phyloP scores from a whole-genome alignment of 257 asterid species.

The Verbascum thapsus region DNA sequence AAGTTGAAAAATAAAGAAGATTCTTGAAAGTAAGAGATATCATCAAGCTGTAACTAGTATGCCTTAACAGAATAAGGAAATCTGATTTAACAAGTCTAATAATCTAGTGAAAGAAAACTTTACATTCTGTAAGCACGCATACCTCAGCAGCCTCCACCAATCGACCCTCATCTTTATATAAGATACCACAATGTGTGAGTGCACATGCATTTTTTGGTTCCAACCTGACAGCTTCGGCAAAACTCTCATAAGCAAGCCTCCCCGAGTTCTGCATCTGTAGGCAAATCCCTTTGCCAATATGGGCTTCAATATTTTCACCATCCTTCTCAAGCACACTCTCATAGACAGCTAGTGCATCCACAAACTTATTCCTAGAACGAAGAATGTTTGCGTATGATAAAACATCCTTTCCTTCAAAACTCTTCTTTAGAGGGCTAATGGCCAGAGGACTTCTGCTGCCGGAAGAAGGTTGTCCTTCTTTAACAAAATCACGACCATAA shows the following conservation, averaged over 20 bases:
- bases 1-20: conserved; percentile 8
- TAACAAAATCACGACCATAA: conserved; percentile 43
- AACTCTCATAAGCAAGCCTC: conserved; percentile 81
- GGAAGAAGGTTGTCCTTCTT: conserved; percentile 52
- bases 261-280: conserved; percentile 91
- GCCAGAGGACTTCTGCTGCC: conserved; percentile 45
- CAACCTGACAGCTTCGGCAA: conserved; percentile 78
- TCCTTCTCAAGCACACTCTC: conserved; percentile 77
- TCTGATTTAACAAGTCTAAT: conserved; percentile 21
- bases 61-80: not conserved
- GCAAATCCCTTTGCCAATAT: conserved; percentile 95
- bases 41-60: conserved; percentile 5
- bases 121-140: conserved; percentile 30
- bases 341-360: conserved; percentile 81
- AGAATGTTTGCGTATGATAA: conserved; percentile 85
- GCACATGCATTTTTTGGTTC: conserved; percentile 95
- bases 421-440: conserved; percentile 48
- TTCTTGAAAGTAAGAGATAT: not conserved
- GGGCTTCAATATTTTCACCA: conserved; percentile 71
- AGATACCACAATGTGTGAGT: conserved; percentile 84
- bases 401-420: conserved; percentile 65
- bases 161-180: conserved; percentile 91
- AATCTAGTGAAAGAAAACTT: conserved; percentile 2
- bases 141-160: conserved; percentile 99
- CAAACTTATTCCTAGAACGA: conserved; percentile 88